phyloP scores from a whole-genome alignment of 495 filamentous ascomycete genomes.

The Penicillium paxilli region DNA sequence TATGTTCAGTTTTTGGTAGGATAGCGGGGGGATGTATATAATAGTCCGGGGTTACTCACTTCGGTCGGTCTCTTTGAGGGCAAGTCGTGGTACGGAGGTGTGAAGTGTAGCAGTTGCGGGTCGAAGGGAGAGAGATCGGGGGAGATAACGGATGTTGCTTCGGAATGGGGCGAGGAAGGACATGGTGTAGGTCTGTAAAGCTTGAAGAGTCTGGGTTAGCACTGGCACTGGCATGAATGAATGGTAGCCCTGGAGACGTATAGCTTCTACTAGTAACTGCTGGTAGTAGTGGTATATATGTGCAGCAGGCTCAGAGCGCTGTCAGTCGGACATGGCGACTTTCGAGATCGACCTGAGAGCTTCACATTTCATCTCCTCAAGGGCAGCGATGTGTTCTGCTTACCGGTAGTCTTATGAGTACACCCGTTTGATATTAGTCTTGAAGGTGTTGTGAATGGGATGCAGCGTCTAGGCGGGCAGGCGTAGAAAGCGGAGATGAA shows the following conservation, averaged over 20 bases:
- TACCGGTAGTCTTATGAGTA: neutral
- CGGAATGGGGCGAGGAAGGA: slow-evolving; percentile 34
- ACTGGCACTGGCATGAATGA: too few relatives aligned
- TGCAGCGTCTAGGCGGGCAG: too few relatives aligned
- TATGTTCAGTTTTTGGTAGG: slow-evolving; percentile 16
- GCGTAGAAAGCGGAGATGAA: neutral
- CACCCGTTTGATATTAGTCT: neutral
- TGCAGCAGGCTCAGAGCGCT: too few relatives aligned
- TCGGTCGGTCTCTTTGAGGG: slow-evolving; percentile 37
- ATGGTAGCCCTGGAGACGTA: too few relatives aligned
- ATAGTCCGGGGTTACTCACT: slow-evolving; percentile 23
- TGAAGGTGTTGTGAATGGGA: too few relatives aligned
- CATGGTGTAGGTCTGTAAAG: slow-evolving; percentile 17
- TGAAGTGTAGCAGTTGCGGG: slow-evolving; percentile 28
- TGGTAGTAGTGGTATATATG: too few relatives aligned
- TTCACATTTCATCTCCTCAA: too few relatives aligned
- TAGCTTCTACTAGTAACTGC: too few relatives aligned
- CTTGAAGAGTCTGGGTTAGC: neutral
- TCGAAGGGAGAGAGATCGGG: slow-evolving; percentile 13
- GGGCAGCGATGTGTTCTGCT: too few relatives aligned
- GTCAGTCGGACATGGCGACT: too few relatives aligned
- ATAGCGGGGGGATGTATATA: too few relatives aligned
- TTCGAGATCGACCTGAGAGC: too few relatives aligned
- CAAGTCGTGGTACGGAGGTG: slow-evolving; percentile 23
- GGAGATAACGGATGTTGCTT: slow-evolving; percentile 20